Evolutionary conservation across 192 early-diverging fungal species (phyloP), one percentile per base, ranked within the genome.

Genomic region (Backusella australiensis): DNA sequence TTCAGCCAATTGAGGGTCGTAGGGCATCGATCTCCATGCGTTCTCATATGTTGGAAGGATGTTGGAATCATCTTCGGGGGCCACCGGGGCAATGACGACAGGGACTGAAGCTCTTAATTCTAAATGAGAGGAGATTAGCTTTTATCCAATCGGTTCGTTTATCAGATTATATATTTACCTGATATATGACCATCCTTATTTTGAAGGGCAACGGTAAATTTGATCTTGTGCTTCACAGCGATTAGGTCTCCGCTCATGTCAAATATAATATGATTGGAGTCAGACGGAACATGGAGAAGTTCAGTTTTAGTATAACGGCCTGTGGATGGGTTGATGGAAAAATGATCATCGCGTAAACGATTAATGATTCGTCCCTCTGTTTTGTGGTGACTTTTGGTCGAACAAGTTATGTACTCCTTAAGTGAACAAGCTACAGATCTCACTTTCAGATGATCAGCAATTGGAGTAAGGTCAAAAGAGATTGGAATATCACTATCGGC

Each of bases 331-430:
- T 63, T n/a, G 9, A 15, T 35, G 15, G 63, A 35, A 32, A 78
- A 46, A 15, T 72, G 49, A 26, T 77, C 73, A 46, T 80, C 80
- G 36, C 38, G 29, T 23, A 71, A 11, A 39, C 12, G 44, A 19
- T 29, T 74, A 4, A 84, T 3, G 19, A 74, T 44, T 38, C 52
- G 69, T 21, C 63, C 12, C n/a, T 77, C 69, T 4, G 67, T 72
- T 69, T 75, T 82, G 23, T 26, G 56, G 12, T 29, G 56, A 15
- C 26, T 26, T 26, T 76, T 81, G 0, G 76, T 56, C 1, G 75
- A 75, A 71, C 84, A 88, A 9, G 86, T 80, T 17, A 78, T 76
- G 59, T 89, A 89, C 74, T 92, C 90, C 44, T 86, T 91, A 32
- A 92, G 80, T n/a, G 78, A 66, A 34, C 82, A 85, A 4, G 75